These are phyloP conservation scores for Pleurotus salmoneostramineus DNA, from an alignment of 768 basidiomycete species.

Conservation along the genomic window DNA sequence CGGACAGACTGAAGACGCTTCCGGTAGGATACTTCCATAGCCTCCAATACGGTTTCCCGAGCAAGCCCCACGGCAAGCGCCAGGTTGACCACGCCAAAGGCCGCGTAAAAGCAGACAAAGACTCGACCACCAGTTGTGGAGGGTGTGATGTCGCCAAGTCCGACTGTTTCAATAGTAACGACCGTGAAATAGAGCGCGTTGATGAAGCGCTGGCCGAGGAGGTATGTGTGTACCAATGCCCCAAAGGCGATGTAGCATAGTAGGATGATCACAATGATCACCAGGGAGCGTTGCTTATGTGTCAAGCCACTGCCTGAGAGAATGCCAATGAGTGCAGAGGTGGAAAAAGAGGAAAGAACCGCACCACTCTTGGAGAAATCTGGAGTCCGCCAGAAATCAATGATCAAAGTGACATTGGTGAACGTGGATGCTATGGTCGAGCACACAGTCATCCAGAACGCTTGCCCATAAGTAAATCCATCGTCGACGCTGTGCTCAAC, in stretches of 20 bases:
- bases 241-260: constrained; percentile 74
- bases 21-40: constrained; percentile 61
- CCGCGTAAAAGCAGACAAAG: constrained; percentile 55
- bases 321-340: not conserved
- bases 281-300: constrained; percentile 72
- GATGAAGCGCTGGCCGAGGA: constrained; percentile 58
- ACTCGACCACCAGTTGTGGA: constrained; percentile 44
- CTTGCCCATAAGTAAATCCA: constrained; percentile 65
- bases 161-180: constrained; percentile 68
- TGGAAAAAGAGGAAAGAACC: constrained; percentile 13
- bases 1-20: constrained; percentile 47
- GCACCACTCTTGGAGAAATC: constrained; percentile 64
- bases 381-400: constrained; percentile 54
- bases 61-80: constrained; percentile 61
- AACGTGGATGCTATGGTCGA: constrained; percentile 64
- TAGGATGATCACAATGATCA: constrained; percentile 73
- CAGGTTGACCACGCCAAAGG: constrained; percentile 59
- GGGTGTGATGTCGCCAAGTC: constrained; percentile 77
- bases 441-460: constrained; percentile 78
- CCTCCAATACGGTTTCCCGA: constrained; percentile 72
- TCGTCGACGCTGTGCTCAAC: constrained; percentile 54
- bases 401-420: constrained; percentile 64
- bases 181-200: constrained; percentile 78
- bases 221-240: constrained; percentile 50
- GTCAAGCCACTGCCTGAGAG: constrained; percentile 75